A percentile compares a stretch with the other conserved stretches of the same genome.
Conservation (phyloP, 495 filamentous ascomycete genomes). For the Ramalina intermedia region DNA sequence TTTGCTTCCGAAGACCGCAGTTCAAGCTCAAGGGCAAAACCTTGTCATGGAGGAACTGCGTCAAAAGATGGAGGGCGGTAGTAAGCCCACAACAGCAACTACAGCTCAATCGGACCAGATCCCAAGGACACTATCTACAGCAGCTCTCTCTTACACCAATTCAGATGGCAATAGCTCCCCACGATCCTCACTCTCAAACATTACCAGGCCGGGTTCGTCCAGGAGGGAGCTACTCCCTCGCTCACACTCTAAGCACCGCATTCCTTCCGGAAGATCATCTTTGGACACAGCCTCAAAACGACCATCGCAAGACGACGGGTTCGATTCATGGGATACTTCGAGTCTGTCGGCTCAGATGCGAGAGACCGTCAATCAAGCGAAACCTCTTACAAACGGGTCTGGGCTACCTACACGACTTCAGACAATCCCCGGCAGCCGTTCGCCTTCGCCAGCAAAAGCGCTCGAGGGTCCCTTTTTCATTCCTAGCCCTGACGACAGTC, state of each 20-base stretch:
- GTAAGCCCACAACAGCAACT: constrained; percentile 7
- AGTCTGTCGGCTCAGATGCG: constrained; percentile 42
- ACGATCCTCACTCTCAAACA: constrained; percentile 36
- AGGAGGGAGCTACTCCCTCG: constrained; percentile 23
- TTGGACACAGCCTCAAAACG: constrained; percentile 13
- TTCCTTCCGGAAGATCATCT: constrained; percentile 11
- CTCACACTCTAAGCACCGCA: constrained; percentile 19
- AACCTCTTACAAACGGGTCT: constrained; percentile 9
- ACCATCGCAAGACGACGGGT: constrained; percentile 36
- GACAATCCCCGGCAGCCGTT: constrained; percentile 16
- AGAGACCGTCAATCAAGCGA: constrained; percentile 31
- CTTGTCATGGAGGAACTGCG: constrained; percentile 4
- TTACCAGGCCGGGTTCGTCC: constrained; percentile 34
- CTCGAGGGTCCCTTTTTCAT: constrained; percentile 16
- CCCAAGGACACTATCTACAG: constrained; percentile 11
- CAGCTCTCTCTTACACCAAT: constrained; percentile 14
- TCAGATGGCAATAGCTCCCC: constrained; percentile 39
- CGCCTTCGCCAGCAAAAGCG: constrained; percentile 18
- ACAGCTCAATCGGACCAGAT: constrained; percentile 13
- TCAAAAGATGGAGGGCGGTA: constrained; percentile 14
- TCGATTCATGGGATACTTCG: constrained; percentile 57
- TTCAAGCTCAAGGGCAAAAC: constrained; percentile 10
- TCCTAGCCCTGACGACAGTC: constrained; percentile 12
- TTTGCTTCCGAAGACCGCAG: constrained; percentile 12
- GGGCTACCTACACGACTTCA: constrained; percentile 1